These are phyloP conservation scores for Hyphodiscus sp. DNA, from an alignment of 2,329 filamentous ascomycete genomes.

Conservation along the genomic window DNA sequence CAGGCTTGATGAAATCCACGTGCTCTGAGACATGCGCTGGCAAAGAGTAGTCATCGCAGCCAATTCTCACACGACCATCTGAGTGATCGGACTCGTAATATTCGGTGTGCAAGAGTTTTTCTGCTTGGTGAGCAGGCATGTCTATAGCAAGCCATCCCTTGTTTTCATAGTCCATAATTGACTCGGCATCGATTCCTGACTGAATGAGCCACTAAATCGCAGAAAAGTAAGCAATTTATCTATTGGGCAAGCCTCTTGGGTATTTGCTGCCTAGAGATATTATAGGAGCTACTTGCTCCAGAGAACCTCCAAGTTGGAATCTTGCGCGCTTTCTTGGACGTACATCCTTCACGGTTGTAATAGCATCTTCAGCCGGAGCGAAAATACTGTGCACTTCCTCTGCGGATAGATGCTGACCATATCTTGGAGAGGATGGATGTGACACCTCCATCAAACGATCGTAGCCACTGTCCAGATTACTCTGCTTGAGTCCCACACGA, in stretches of 20 bases:
- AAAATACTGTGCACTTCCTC: conserved; percentile 29
- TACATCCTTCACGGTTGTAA: background rate
- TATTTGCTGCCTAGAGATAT: too few relatives aligned
- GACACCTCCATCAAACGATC: conserved; percentile 38
- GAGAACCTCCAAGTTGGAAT: too few relatives aligned
- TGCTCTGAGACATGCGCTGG: conserved; percentile 24
- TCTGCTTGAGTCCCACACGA: conserved; percentile 38
- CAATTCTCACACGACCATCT: conserved; percentile 34
- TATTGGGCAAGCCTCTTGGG: too few relatives aligned
- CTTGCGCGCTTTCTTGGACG: too few relatives aligned
- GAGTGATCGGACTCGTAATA: conserved; percentile 47
- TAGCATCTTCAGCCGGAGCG: conserved; percentile 7
- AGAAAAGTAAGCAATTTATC: too few relatives aligned
- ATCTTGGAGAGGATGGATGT: conserved; percentile 38
- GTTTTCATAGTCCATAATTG: conserved; percentile 39
- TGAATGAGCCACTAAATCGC: background rate
- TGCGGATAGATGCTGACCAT: conserved; percentile 42
- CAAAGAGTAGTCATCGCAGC: conserved; percentile 28
- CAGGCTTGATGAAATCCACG: conserved; percentile 29
- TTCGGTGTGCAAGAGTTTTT: conserved; percentile 46
- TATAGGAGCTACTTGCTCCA: too few relatives aligned
- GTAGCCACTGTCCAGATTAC: conserved; percentile 40
- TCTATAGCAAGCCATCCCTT: conserved; percentile 29
- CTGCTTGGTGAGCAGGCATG: conserved; percentile 34
- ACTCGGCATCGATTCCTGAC: conserved; percentile 42